phyloP scores from a whole-genome alignment of 768 basidiomycete species.

The Auriscalpium orientale region DNA sequence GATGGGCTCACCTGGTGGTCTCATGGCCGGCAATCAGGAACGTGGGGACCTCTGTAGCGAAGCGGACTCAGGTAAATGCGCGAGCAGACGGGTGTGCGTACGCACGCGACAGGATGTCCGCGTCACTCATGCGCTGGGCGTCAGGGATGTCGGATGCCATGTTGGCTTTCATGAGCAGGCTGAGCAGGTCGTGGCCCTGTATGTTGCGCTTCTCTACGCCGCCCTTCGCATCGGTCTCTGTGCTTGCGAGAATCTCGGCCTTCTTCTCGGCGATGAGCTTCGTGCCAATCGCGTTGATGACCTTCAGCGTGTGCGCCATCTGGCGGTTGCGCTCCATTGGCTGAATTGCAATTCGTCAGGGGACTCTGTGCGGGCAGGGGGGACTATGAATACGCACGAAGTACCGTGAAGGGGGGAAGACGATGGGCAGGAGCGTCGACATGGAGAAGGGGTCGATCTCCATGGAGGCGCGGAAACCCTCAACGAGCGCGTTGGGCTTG shows the following conservation, averaged over 20 bases:
- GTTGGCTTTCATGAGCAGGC: slow-evolving; percentile 56
- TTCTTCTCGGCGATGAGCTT: slow-evolving; percentile 26
- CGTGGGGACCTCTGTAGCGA: slow-evolving; percentile 46
- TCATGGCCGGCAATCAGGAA: slow-evolving; percentile 56
- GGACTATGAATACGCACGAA: slow-evolving; percentile 4
- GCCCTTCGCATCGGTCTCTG: slow-evolving; percentile 15
- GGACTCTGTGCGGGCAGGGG: too few relatives aligned
- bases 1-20: slow-evolving; percentile 36
- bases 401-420: slow-evolving; percentile 1
- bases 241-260: slow-evolving; percentile 23
- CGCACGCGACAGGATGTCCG: slow-evolving; percentile 53
- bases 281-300: slow-evolving; percentile 22
- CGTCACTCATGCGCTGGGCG: slow-evolving; percentile 48
- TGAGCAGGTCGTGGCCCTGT: slow-evolving; percentile 47
- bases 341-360: not conserved
- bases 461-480: slow-evolving; percentile 5
- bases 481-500: not conserved
- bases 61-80: not conserved
- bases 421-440: not conserved
- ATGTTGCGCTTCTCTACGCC: slow-evolving; percentile 26
- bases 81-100: not conserved
- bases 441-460: slow-evolving; percentile 4
- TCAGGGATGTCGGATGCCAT: slow-evolving; percentile 52
- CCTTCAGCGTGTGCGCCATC: not conserved
- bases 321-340: slow-evolving; percentile 3